Base-by-base conservation (phyloP, 768 basidiomycete species). In the Kwoniella newhampshirensis region DNA sequence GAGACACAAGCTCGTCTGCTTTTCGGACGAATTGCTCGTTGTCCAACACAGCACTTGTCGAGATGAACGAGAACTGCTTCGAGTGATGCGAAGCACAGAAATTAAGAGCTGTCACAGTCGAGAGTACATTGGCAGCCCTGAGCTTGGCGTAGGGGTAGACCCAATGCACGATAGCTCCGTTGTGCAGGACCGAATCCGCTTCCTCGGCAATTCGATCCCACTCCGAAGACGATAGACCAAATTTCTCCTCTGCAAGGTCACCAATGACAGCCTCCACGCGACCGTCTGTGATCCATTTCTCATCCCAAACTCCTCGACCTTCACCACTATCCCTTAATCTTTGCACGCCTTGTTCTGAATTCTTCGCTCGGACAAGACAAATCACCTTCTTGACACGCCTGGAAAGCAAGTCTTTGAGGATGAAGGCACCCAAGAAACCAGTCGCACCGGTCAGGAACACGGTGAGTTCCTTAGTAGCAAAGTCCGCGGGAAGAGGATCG, bases 141-240 rank as follows among this genome's bases (percentile, higher is more conserved):
- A 99, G 81, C 74, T 86, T 91, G 73, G 93, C 87, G 77, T 99
- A 99, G 0, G 92, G 91, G 76, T 96, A 99, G 2, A 99, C 90
- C 96, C 96, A 99, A 71, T 99, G 96, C 13, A 98, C 94, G 76
- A 97, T 77, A n/a, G 96, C 96, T 32, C 96, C 96, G 63, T 99
- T 99, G 74, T 99, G 96, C 43, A 98, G 68, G 30, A 99, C 80
- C 0, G 84, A 85, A 70, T 98, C 92, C 0, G 86, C 84, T 70
- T 91, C 87, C 18, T 77, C 70, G 1, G 86, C 81, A 12, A 97
- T 66, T 13, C 82, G 78, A 17, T 79, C 71, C 94, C 94, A 98
- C 0, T 77, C 78, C 1, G 77, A 78, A 13, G 81, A 73, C 25
- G 80, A 79, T 51, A 96, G 77, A 1, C 93, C 96, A 63, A 97